Percentiles rank a stretch among this genome's conserved stretches.
Conservation (phyloP, 148 eudicot genomes). For the Salicornia ramosissima region DNA sequence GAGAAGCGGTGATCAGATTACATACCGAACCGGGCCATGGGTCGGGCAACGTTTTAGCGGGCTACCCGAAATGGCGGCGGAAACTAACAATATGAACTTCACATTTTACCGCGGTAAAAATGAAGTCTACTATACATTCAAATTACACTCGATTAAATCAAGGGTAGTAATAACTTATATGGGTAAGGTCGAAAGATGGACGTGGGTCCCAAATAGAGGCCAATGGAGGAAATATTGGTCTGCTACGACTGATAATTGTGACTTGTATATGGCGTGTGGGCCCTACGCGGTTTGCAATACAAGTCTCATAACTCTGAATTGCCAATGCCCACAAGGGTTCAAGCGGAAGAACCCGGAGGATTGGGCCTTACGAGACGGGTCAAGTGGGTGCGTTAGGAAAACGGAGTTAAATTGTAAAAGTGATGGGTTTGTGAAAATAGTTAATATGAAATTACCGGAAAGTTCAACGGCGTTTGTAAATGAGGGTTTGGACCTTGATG, state of each 20-base stretch:
- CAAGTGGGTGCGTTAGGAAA: slow-evolving; percentile 46
- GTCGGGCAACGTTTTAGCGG: slow-evolving; percentile 76
- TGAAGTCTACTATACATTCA: slow-evolving; percentile 36
- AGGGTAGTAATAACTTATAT: slow-evolving; percentile 33
- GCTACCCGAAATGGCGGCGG: slow-evolving; percentile 56
- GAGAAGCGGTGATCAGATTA: slow-evolving; percentile 9
- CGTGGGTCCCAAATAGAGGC: slow-evolving; percentile 39
- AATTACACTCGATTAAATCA: slow-evolving; percentile 29
- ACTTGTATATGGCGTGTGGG: slow-evolving; percentile 49
- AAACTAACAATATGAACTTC: slow-evolving; percentile 30
- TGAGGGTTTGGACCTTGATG: slow-evolving; percentile 27
- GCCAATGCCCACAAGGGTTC: slow-evolving; percentile 55
- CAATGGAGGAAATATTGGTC: slow-evolving; percentile 59
- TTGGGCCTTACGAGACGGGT: slow-evolving; percentile 54
- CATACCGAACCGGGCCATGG: slow-evolving; percentile 81
- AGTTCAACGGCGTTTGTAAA: slow-evolving; percentile 36
- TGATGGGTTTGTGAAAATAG: slow-evolving; percentile 48
- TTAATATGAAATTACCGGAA: slow-evolving; percentile 57
- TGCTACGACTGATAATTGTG: slow-evolving; percentile 64
- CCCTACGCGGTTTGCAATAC: slow-evolving; percentile 45
- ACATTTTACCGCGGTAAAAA: slow-evolving; percentile 19
- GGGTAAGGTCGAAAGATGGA: slow-evolving; percentile 34
- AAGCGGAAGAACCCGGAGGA: slow-evolving; percentile 34
- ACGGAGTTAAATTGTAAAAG: slow-evolving; percentile 29
- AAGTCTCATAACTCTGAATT: slow-evolving; percentile 30